phyloP scores from a whole-genome alignment of 768 basidiomycete genomes.

The Gloeostereum incarnatum region DNA sequence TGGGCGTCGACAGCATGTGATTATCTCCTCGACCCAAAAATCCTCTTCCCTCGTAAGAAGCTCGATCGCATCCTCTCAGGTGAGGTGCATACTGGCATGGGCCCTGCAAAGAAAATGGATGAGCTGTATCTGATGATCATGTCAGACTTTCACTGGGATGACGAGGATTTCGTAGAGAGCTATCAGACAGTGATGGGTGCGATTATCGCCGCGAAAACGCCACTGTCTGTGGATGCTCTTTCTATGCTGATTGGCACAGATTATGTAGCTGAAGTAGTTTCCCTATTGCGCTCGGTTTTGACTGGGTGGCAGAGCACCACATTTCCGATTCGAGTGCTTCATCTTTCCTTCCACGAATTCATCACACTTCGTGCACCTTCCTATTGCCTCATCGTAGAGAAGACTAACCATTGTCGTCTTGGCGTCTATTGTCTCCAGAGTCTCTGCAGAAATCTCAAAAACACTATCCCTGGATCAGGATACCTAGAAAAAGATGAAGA shows the following conservation, averaged over 20 bases:
- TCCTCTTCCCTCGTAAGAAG: too few species aligned
- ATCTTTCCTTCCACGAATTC: not conserved
- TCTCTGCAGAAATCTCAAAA: not conserved
- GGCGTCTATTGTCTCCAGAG: not conserved
- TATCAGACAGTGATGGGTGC: not conserved
- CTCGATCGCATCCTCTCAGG: too few species aligned
- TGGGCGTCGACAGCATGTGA: too few species aligned
- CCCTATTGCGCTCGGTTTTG: not conserved
- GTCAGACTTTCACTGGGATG: too few species aligned
- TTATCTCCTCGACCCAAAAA: too few species aligned
- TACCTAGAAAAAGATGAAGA: not conserved
- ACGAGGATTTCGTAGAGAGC: conserved; percentile 11
- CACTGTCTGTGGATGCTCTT: not conserved
- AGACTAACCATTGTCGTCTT: not conserved
- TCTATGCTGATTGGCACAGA: not conserved
- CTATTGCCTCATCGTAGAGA: not conserved
- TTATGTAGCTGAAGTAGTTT: not conserved
- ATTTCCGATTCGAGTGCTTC: not conserved
- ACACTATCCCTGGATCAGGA: not conserved
- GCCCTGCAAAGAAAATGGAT: too few species aligned
- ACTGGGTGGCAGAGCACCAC: not conserved
- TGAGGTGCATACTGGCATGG: too few species aligned
- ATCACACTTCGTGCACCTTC: not conserved
- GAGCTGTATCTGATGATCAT: too few species aligned
- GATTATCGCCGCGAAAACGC: not conserved